Evolutionary conservation across 2,329 filamentous ascomycete species (phyloP).

Genomic region (Penicillium sp.): DNA sequence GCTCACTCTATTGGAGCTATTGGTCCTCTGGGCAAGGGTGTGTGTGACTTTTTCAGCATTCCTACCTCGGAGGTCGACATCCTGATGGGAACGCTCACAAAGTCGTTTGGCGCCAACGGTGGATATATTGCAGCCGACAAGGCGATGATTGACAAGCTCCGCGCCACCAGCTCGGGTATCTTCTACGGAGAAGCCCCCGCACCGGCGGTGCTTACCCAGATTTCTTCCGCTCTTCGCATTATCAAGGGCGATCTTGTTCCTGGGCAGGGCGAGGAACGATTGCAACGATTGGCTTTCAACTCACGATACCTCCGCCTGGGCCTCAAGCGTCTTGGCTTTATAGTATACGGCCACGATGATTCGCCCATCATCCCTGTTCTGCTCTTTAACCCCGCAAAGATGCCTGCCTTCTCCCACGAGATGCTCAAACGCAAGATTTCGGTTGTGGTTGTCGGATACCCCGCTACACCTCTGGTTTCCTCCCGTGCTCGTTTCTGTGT

Average conservation of each 20-base stretch:
- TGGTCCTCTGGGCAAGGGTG: constrained; percentile 82
- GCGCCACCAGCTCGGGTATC: constrained; percentile 80
- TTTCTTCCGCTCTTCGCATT: constrained; percentile 79
- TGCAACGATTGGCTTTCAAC: constrained; percentile 97
- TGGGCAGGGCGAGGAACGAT: constrained; percentile 90
- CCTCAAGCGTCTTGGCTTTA: constrained; percentile 93
- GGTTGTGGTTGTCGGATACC: constrained; percentile 95
- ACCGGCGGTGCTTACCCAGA: constrained; percentile 87
- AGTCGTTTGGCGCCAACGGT: constrained; percentile 97
- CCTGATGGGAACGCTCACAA: constrained; percentile 96
- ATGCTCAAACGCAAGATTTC: constrained; percentile 98
- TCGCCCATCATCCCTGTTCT: constrained; percentile 94
- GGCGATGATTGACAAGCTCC: constrained; percentile 87
- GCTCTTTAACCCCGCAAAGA: constrained; percentile 98
- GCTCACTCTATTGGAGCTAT: constrained; percentile 94
- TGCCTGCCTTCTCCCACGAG: constrained; percentile 96
- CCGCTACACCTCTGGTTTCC: constrained; percentile 90
- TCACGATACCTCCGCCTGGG: constrained; percentile 96
- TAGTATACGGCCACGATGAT: constrained; percentile 96
- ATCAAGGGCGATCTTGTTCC: constrained; percentile 86
- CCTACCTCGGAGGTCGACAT: constrained; percentile 87
- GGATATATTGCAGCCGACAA: constrained; percentile 92
- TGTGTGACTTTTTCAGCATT: constrained; percentile 96
- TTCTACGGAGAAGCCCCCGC: constrained; percentile 84
- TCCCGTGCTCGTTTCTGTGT: constrained; percentile 95